Evolutionary conservation across 2,329 filamentous ascomycete species (phyloP).

Genomic region (Aureobasidium namibiae): DNA sequence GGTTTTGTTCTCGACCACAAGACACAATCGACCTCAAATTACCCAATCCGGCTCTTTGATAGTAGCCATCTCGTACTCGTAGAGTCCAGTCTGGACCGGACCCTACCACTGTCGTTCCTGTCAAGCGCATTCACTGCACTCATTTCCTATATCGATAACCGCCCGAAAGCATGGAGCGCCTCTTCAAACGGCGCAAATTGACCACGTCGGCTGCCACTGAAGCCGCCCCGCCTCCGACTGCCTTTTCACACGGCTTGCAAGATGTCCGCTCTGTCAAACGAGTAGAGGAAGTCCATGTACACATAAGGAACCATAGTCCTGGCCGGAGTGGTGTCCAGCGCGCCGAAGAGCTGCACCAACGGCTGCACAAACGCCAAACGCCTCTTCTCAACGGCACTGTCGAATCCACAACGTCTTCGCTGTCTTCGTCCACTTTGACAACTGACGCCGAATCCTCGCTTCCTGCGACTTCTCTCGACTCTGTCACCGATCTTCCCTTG

Average conservation of each 20-base stretch:
- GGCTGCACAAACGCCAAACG: constrained; percentile 12
- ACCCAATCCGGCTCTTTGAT: constrained; percentile 6
- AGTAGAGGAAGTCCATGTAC: constrained; percentile 10
- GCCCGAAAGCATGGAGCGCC: constrained; percentile 24
- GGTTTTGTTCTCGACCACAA: neutral
- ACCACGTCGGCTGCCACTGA: constrained; percentile 20
- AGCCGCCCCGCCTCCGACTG: constrained; percentile 12
- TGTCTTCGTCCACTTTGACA: constrained; percentile 11
- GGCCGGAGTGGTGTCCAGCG: neutral
- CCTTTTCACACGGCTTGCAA: constrained; percentile 12
- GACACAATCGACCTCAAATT: neutral
- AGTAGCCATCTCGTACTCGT: constrained; percentile 19
- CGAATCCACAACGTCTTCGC: constrained; percentile 9
- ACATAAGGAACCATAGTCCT: constrained; percentile 10
- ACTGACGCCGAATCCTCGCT: constrained; percentile 12
- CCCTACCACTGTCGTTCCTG: neutral
- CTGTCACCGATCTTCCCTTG: neutral
- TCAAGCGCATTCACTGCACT: neutral
- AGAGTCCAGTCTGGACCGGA: constrained; percentile 2
- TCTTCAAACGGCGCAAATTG: constrained; percentile 20
- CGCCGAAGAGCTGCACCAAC: neutral
- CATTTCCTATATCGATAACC: constrained; percentile 5
- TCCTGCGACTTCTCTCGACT: neutral
- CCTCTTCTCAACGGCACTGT: constrained; percentile 8
- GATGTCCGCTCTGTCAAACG: constrained; percentile 4